Evolutionary conservation across 2,329 filamentous ascomycete species (phyloP).

Genomic region (Xylaria sp.): DNA sequence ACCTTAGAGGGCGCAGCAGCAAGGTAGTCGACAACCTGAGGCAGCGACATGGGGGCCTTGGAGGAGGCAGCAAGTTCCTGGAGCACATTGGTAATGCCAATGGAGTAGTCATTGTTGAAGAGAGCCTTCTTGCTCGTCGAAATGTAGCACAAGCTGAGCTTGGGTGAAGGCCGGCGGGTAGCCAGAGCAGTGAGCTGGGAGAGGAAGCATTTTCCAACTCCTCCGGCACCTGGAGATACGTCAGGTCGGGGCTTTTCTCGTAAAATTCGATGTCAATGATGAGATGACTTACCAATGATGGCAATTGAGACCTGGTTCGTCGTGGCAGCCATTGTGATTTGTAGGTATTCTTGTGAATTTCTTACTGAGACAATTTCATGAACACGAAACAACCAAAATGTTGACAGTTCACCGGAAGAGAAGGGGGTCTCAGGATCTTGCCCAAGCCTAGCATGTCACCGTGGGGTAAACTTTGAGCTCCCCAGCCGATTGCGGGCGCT

Average conservation of each 20-base stretch:
- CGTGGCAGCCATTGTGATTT: constrained; percentile 26
- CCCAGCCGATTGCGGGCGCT: constrained; percentile 30
- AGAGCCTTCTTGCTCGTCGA: constrained; percentile 80
- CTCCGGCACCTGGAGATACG: constrained; percentile 65
- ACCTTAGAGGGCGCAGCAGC: constrained; percentile 70
- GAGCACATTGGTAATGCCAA: constrained; percentile 56
- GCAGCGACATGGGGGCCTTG: constrained; percentile 59
- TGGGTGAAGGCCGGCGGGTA: constrained; percentile 59
- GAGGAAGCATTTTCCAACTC: constrained; percentile 89
- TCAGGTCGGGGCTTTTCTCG: constrained; percentile 5
- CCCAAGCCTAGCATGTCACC: background rate
- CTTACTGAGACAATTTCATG: too few species aligned
- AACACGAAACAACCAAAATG: too few species aligned
- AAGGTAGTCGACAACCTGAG: constrained; percentile 73
- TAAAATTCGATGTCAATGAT: background rate
- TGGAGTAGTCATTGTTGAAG: constrained; percentile 66
- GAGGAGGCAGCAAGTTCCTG: constrained; percentile 59
- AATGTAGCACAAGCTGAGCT: constrained; percentile 76
- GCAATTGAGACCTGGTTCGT: constrained; percentile 48
- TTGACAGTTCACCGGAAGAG: too few species aligned
- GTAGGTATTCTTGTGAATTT: too few species aligned
- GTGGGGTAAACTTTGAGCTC: constrained; percentile 20
- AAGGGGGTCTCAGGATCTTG: background rate
- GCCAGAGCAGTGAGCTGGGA: constrained; percentile 68
- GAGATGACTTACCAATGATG: constrained; percentile 37